Percentiles rank a stretch among this genome's conserved stretches.
phyloP scores from a whole-genome alignment of 192 early-diverging fungal species.

The Umbelopsis ramanniana region DNA sequence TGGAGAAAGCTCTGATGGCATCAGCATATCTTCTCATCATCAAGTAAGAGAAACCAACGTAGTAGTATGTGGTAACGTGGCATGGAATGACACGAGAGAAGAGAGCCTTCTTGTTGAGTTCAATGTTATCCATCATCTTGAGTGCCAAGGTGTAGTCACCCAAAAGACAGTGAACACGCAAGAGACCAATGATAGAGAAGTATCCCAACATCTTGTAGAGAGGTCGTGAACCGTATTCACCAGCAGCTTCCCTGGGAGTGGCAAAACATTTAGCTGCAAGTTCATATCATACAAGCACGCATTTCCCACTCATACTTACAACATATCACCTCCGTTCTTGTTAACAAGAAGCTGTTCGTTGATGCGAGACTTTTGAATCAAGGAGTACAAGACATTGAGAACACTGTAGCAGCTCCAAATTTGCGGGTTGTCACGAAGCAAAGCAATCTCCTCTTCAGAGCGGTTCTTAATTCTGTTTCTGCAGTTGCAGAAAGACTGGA shows the following conservation, averaged over 20 bases:
- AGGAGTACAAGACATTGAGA: slow-evolving; percentile 93
- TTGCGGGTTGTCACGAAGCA: slow-evolving; percentile 84
- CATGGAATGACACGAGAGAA: slow-evolving; percentile 96
- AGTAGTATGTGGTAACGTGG: slow-evolving; percentile 97
- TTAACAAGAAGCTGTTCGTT: slow-evolving; percentile 89
- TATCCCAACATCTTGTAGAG: slow-evolving; percentile 97
- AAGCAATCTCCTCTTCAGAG: slow-evolving; percentile 76
- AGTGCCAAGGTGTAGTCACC: slow-evolving; percentile 96
- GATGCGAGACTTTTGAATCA: slow-evolving; percentile 95
- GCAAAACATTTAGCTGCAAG: neutral
- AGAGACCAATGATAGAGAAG: slow-evolving; percentile 90
- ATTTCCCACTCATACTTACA: slow-evolving; percentile 34
- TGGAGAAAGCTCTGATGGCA: slow-evolving; percentile 90
- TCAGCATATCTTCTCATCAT: slow-evolving; percentile 98
- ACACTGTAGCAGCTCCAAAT: slow-evolving; percentile 97
- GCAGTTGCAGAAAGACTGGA: slow-evolving; percentile 97
- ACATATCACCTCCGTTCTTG: slow-evolving; percentile 89
- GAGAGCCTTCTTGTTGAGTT: slow-evolving; percentile 90
- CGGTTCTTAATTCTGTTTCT: slow-evolving; percentile 85
- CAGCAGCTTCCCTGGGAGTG: slow-evolving; percentile 71
- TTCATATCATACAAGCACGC: neutral
- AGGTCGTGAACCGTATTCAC: slow-evolving; percentile 86
- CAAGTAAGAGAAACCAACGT: slow-evolving; percentile 97
- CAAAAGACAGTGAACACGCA: slow-evolving; percentile 94
- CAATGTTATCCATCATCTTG: slow-evolving; percentile 96